Evolutionary conservation across 2,329 filamentous ascomycete genomes (phyloP).

Genomic region (Fusarium coicis): DNA sequence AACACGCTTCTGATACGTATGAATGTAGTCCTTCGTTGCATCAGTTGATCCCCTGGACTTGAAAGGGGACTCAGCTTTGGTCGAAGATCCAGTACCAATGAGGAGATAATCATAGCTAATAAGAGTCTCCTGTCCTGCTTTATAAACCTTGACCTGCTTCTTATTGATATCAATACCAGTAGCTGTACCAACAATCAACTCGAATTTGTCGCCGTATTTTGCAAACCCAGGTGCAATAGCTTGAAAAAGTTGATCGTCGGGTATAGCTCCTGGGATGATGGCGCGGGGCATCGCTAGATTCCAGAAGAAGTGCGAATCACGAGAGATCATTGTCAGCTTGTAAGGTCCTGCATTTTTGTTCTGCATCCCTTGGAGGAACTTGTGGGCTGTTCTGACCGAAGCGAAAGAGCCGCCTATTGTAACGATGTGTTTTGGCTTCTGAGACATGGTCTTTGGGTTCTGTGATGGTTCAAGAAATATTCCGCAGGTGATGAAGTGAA

Average conservation of each 20-base stretch:
- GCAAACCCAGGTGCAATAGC: neutral
- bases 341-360: neutral
- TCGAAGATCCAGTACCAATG: neutral
- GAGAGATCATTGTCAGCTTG: neutral
- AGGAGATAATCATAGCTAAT: neutral
- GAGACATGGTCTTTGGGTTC: neutral
- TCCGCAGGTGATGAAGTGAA: neutral
- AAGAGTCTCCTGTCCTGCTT: neutral
- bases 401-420: neutral
- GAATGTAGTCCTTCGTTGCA: neutral
- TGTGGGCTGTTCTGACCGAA: neutral
- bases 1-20: neutral
- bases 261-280: neutral
- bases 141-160: neutral
- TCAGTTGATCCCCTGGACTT: neutral
- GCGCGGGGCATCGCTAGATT: neutral
- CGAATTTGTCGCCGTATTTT: neutral
- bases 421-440: neutral
- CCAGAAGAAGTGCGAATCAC: neutral
- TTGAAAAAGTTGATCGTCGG: neutral
- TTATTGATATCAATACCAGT: neutral
- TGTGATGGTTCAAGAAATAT: neutral
- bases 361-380: neutral
- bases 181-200: neutral
- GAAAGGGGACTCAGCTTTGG: neutral